phyloP scores from a whole-genome alignment of 1,284 basidiomycete species.

The Irpex sp. region DNA sequence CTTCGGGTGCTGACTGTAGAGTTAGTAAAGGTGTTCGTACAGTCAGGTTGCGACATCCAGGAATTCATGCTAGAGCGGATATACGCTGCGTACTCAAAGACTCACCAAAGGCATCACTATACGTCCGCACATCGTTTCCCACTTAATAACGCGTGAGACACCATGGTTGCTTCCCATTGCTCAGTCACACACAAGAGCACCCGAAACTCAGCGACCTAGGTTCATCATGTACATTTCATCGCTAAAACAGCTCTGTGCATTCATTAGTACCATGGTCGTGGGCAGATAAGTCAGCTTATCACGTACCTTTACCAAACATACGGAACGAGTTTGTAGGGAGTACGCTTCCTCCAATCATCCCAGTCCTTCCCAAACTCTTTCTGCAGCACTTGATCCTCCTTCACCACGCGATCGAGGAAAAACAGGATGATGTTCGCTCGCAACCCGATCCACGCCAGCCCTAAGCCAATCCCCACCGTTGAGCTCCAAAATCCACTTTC shows the following conservation, averaged over 20 bases:
- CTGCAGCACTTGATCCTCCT: conserved; percentile 11
- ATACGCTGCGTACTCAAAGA: no score
- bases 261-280: neutral
- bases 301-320: conserved; percentile 5
- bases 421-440: neutral
- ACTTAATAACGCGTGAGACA: no score
- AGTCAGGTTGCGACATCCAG: no score
- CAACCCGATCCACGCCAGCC: neutral
- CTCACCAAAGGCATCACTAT: no score
- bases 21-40: no score
- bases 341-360: conserved; percentile 10
- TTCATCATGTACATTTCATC: no score
- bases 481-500: neutral
- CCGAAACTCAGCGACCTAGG: no score
- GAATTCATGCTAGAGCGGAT: no score
- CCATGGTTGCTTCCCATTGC: no score
- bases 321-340: conserved; percentile 12
- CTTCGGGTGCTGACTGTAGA: no score
- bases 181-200: no score
- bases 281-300: neutral
- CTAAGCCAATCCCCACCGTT: neutral
- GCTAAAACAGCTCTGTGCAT: neutral
- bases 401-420: neutral
- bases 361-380: conserved; percentile 12
- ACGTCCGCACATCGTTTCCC: no score